Percentiles rank a stretch among this genome's conserved stretches.
Conservation (phyloP, 176 grass and related monocot species). For the Elaeis guineensis region DNA sequence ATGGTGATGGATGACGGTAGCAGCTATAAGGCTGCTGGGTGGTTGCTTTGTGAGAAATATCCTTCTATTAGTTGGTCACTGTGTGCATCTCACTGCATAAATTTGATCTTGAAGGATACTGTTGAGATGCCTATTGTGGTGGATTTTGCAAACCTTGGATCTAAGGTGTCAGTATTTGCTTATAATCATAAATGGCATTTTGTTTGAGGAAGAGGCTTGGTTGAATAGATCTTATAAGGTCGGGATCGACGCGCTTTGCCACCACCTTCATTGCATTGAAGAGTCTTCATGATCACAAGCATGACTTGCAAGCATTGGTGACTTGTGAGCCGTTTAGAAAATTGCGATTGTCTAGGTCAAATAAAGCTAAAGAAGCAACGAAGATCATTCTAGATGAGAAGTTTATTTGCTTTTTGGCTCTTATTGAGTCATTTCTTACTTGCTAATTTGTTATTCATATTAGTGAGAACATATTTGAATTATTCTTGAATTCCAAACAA, state of each 20-base stretch:
- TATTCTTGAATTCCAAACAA: no score
- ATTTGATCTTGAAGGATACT: neutral
- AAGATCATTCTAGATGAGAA: neutral
- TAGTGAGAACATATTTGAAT: no score
- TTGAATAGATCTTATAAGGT: neutral
- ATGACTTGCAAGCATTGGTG: neutral
- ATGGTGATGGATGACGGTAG: neutral
- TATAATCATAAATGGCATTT: neutral
- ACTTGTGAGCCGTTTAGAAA: neutral
- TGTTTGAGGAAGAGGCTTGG: neutral
- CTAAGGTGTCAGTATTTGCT: neutral
- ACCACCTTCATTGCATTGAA: neutral
- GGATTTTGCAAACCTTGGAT: neutral
- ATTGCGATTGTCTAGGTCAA: neutral
- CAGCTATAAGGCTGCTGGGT: neutral
- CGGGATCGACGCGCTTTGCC: neutral
- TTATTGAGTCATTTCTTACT: no score
- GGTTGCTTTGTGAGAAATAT: neutral
- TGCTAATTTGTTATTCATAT: no score
- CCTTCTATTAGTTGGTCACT: neutral
- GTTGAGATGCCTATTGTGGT: neutral
- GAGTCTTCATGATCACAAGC: neutral
- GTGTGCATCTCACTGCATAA: neutral
- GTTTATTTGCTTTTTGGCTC: neutral
- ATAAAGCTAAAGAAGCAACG: neutral